Conservation (phyloP, 768 basidiomycete genomes). For the Boletales sp. region DNA sequence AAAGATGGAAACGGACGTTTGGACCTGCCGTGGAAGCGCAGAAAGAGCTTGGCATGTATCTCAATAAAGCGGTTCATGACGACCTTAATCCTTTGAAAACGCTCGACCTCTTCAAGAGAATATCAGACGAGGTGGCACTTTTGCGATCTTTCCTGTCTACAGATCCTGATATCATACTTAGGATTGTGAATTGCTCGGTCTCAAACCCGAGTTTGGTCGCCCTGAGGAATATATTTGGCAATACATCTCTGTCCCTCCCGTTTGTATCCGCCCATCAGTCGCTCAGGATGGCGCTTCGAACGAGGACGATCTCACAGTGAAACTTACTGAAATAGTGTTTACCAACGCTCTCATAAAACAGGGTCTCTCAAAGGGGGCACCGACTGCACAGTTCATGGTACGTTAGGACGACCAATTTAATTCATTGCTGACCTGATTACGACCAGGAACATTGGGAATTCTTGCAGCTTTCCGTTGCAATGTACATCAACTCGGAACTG, state of each 20-base stretch:
- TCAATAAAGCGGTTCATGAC: conserved; percentile 86
- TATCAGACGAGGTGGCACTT: conserved; percentile 77
- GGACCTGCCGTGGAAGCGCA: conserved; percentile 77
- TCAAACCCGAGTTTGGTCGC: conserved; percentile 83
- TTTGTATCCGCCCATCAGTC: conserved; percentile 95
- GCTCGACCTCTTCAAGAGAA: conserved; percentile 84
- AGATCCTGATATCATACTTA: conserved; percentile 28
- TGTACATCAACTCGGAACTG: conserved; percentile 97
- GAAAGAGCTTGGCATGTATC: conserved; percentile 78
- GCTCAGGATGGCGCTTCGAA: conserved; percentile 97
- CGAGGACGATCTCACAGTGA: conserved; percentile 97
- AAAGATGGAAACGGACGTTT: conserved; percentile 83
- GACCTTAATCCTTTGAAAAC: conserved; percentile 95
- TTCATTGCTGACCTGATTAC: background rate
- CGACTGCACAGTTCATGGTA: conserved; percentile 88
- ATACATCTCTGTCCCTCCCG: conserved; percentile 96
- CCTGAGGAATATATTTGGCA: conserved; percentile 99
- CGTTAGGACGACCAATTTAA: background rate
- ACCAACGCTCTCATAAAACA: conserved; percentile 91
- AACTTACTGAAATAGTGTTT: conserved; percentile 94
- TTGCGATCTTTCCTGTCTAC: background rate
- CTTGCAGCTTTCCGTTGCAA: conserved; percentile 87
- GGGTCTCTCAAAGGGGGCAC: conserved; percentile 82
- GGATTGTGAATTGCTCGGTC: conserved; percentile 93
- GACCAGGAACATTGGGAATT: conserved; percentile 97